phyloP scores from a whole-genome alignment of 805 yeast genomes.

The Candida xiaguanensis region DNA sequence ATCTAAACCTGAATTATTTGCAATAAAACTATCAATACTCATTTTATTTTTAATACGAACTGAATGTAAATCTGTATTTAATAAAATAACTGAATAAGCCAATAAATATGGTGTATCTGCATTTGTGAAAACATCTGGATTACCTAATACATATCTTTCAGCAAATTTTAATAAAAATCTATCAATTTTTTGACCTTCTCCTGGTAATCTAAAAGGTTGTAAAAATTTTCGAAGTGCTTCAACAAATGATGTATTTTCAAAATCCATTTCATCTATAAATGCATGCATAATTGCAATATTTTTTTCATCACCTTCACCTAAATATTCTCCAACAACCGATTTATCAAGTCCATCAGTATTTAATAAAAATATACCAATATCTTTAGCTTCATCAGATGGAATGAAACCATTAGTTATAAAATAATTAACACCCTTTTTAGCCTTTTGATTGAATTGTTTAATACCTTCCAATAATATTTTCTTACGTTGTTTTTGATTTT shows the following conservation, averaged over 20 bases:
- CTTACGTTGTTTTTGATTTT: constrained; percentile 76
- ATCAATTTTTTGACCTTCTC: constrained; percentile 97
- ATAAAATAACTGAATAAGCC: constrained; percentile 87
- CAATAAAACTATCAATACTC: constrained; percentile 83
- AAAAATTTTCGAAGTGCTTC: constrained; percentile 82
- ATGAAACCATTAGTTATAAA: constrained; percentile 66
- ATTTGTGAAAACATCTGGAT: constrained; percentile 81
- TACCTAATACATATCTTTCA: constrained; percentile 82
- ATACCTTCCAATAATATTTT: constrained; percentile 77
- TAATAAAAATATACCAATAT: constrained; percentile 72
- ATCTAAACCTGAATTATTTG: constrained; percentile 88
- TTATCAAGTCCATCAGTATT: constrained; percentile 76
- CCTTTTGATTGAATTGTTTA: constrained; percentile 76
- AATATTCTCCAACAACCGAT: constrained; percentile 80
- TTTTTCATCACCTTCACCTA: constrained; percentile 83
- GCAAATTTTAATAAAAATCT: constrained; percentile 97
- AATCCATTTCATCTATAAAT: constrained; percentile 86
- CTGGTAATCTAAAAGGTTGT: constrained; percentile 91
- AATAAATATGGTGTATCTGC: constrained; percentile 93
- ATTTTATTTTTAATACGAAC: constrained; percentile 80
- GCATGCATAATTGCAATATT: constrained; percentile 87
- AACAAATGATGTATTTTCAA: constrained; percentile 63
- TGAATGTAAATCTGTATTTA: constrained; percentile 93
- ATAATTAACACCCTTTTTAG: constrained; percentile 70
- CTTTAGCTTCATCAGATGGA: constrained; percentile 52